Conservation (phyloP, 2,329 filamentous ascomycete genomes). For the Penicillium sp. region DNA sequence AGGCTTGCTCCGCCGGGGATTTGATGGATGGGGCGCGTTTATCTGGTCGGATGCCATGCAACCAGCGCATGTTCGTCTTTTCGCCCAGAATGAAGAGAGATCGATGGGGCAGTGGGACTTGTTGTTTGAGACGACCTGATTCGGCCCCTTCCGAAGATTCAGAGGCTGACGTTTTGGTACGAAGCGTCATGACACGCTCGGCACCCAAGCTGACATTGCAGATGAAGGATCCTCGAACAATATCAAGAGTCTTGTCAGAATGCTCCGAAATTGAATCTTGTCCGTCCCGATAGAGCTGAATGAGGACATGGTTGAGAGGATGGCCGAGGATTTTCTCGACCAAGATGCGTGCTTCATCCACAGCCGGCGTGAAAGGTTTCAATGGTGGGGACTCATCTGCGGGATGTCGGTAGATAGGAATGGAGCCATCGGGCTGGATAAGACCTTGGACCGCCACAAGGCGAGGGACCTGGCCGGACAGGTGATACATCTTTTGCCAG, state of each 20-base stretch:
- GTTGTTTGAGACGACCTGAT: constrained; percentile 62
- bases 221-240: constrained; percentile 77
- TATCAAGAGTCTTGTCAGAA: constrained; percentile 94
- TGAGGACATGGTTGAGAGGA: constrained; percentile 83
- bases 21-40: constrained; percentile 73
- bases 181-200: constrained; percentile 83
- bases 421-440: constrained; percentile 65
- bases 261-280: constrained; percentile 95
- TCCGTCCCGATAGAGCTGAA: constrained; percentile 89
- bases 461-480: constrained; percentile 86
- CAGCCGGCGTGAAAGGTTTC: constrained; percentile 72
- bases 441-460: constrained; percentile 87
- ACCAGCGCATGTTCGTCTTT: constrained; percentile 80
- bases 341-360: constrained; percentile 67
- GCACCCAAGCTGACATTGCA: constrained; percentile 94
- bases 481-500: constrained; percentile 93
- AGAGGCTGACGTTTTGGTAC: constrained; percentile 63
- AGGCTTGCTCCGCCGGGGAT: constrained; percentile 69
- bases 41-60: constrained; percentile 90
- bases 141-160: constrained; percentile 31
- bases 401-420: constrained; percentile 93
- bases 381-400: constrained; percentile 83
- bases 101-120: constrained; percentile 80
- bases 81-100: constrained; percentile 84
- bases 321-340: constrained; percentile 78